Percentiles rank a stretch among this genome's conserved stretches.
These are phyloP conservation scores for Leucoagaricus sp. DNA, from an alignment of 1,284 basidiomycete genomes.

Conservation along the genomic window DNA sequence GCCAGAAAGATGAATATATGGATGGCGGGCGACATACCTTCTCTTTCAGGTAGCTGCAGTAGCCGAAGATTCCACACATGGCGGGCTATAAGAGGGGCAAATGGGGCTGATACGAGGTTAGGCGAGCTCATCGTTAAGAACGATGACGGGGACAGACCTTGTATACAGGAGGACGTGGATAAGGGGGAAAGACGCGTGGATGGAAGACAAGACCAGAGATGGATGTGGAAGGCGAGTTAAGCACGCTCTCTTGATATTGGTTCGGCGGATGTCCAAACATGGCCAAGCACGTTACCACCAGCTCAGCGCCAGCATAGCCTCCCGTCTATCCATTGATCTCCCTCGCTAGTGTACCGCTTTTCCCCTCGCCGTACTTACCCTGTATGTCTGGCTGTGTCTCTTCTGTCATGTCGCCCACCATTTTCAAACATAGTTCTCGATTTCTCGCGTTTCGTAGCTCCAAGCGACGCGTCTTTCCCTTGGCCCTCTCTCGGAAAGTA, in stretches of 20 bases:
- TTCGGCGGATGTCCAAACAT: slow-evolving; percentile 24
- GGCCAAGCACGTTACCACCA: slow-evolving; percentile 22
- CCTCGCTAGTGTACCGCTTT: slow-evolving; percentile 6
- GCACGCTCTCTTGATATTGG: slow-evolving; percentile 24
- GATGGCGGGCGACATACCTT: slow-evolving; percentile 60
- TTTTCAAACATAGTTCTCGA: neutral
- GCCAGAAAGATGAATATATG: slow-evolving; percentile 15
- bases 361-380: neutral
- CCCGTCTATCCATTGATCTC: slow-evolving; percentile 1
- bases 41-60: slow-evolving; percentile 92
- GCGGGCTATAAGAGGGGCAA: slow-evolving; percentile 22
- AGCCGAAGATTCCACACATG: slow-evolving; percentile 96
- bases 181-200: slow-evolving; percentile 26
- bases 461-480: neutral
- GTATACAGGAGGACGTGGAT: neutral
- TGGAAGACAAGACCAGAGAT: slow-evolving; percentile 17
- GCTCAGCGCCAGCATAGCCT: slow-evolving; percentile 16
- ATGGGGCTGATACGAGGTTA: slow-evolving; percentile 5
- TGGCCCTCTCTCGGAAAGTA: neutral
- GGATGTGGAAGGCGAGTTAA: slow-evolving; percentile 19
- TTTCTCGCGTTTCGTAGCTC: neutral
- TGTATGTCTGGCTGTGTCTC: slow-evolving; percentile 4
- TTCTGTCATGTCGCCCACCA: slow-evolving; percentile 1
- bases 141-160: slow-evolving; percentile 14
- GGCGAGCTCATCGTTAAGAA: neutral